phyloP scores from a whole-genome alignment of 495 filamentous ascomycete species.

The Lepraria neglecta region DNA sequence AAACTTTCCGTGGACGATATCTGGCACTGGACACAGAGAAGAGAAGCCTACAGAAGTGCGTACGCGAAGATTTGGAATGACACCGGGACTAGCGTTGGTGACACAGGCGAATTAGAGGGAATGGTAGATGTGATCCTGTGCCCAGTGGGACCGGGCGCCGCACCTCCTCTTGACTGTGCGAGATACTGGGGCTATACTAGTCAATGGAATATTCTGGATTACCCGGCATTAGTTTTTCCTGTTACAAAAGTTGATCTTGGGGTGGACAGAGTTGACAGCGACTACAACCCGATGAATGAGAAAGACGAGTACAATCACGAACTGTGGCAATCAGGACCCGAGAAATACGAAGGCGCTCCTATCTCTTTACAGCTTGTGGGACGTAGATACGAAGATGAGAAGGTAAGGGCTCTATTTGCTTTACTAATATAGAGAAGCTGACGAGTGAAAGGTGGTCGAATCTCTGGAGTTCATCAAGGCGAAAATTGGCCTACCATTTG shows the following conservation, averaged over 20 bases:
- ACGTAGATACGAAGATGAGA: constrained; percentile 41
- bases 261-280: constrained; percentile 30
- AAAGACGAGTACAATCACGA: constrained; percentile 37
- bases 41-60: constrained; percentile 52
- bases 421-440: neutral
- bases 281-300: constrained; percentile 34
- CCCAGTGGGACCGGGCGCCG: constrained; percentile 53
- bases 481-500: constrained; percentile 25
- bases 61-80: constrained; percentile 57
- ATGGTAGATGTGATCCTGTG: constrained; percentile 64
- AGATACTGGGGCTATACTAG: constrained; percentile 67
- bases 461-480: constrained; percentile 35
- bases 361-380: constrained; percentile 40
- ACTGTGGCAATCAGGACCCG: constrained; percentile 31
- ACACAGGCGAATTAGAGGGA: constrained; percentile 21
- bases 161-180: constrained; percentile 52
- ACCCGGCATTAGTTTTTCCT: constrained; percentile 52
- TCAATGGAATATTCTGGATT: constrained; percentile 70
- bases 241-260: constrained; percentile 31
- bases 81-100: constrained; percentile 31
- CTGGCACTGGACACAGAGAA: constrained; percentile 41
- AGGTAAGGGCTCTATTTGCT: constrained; percentile 25
- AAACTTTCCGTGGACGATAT: constrained; percentile 37
- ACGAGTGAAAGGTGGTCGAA: constrained; percentile 27
- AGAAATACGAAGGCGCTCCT: constrained; percentile 32